Conservation (phyloP, 140 eudicot species). For the Senecio squalidus region DNA sequence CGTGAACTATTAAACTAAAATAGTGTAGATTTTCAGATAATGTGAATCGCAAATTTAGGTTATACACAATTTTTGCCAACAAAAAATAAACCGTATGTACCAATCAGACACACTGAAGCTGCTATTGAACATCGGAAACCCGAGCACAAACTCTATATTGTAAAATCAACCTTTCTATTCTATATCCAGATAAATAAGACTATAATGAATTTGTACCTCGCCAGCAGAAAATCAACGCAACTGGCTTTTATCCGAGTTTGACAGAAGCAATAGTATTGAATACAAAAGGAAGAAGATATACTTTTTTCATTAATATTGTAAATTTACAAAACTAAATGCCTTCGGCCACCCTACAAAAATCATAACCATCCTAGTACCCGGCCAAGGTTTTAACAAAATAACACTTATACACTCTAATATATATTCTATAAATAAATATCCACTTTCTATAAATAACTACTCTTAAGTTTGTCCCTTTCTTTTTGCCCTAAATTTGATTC, state of each 20-base stretch:
- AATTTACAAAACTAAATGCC: slow-evolving; percentile 29
- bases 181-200: not conserved
- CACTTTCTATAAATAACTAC: slow-evolving; percentile 26
- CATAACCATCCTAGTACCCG: slow-evolving; percentile 12
- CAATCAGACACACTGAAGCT: not conserved
- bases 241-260: not conserved
- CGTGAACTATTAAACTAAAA: too few species aligned
- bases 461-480: slow-evolving; percentile 7
- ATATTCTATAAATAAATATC: slow-evolving; percentile 10
- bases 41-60: too few species aligned
- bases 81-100: not conserved
- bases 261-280: not conserved
- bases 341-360: slow-evolving; percentile 31
- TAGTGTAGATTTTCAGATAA: too few species aligned
- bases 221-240: slow-evolving; percentile 6
- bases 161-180: not conserved
- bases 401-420: slow-evolving; percentile 17
- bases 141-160: slow-evolving; percentile 4
- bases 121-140: not conserved
- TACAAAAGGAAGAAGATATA: slow-evolving; percentile 10
- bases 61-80: not conserved
- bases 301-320: slow-evolving; percentile 27
- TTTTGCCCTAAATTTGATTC: slow-evolving; percentile 18
- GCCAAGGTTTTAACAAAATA: slow-evolving; percentile 10
- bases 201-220: not conserved